A percentile compares a stretch with the other conserved stretches of the same genome.
phyloP scores from a whole-genome alignment of 2,329 filamentous ascomycete genomes.

The Mycosphaerella arachidis region DNA sequence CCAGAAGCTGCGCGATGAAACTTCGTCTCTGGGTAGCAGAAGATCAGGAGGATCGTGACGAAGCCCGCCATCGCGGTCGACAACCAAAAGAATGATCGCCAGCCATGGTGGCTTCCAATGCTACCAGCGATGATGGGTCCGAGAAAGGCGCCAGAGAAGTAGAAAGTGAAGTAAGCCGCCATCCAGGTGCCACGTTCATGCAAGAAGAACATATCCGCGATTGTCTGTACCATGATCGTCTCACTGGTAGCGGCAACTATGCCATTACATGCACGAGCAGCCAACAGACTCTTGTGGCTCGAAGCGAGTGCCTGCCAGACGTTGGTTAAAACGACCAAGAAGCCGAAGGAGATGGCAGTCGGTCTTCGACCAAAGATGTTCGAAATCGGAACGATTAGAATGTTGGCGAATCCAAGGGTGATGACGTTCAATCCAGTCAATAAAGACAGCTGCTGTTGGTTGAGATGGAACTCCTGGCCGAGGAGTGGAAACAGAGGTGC shows the following conservation, averaged over 20 bases:
- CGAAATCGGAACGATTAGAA: constrained; percentile 42
- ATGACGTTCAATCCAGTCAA: constrained; percentile 44
- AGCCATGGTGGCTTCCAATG: constrained; percentile 40
- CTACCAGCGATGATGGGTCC: constrained; percentile 43
- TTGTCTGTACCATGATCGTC: constrained; percentile 41
- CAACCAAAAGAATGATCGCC: constrained; percentile 47
- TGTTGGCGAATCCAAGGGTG: constrained; percentile 43
- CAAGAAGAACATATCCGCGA: constrained; percentile 44
- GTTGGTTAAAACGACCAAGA: constrained; percentile 40
- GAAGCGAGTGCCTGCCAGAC: constrained; percentile 44
- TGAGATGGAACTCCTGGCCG: constrained; percentile 38
- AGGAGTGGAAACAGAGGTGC: constrained; percentile 44
- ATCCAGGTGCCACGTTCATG: constrained; percentile 36
- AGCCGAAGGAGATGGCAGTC: constrained; percentile 38
- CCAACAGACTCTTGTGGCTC: constrained; percentile 40
- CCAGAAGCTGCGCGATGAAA: constrained; percentile 32
- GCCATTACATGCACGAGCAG: constrained; percentile 41
- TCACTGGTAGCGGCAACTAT: constrained; percentile 43
- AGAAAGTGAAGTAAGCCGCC: constrained; percentile 30
- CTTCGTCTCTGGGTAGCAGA: constrained; percentile 43
- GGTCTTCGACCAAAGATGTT: constrained; percentile 44
- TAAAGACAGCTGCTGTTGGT: constrained; percentile 38
- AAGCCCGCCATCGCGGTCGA: constrained; percentile 39
- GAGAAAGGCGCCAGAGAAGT: constrained; percentile 42
- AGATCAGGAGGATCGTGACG: constrained; percentile 37